A percentile compares a stretch with the other conserved stretches of the same genome.
phyloP scores from a whole-genome alignment of 805 yeast species.

The Jamesozyma jinghongensis region DNA sequence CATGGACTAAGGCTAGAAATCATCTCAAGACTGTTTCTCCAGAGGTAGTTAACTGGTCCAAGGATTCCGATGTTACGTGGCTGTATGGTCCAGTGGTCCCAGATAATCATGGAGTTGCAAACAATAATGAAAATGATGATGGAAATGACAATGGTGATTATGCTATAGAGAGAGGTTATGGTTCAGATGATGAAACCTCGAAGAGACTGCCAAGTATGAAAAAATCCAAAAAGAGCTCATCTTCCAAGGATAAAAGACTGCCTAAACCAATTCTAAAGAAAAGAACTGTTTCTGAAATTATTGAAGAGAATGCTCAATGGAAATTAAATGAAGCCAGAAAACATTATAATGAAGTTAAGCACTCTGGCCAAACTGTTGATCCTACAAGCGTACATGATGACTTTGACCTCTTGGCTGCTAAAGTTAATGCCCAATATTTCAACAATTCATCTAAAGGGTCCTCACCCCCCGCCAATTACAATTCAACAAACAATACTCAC shows the following conservation, averaged over 20 bases:
- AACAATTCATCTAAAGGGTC: background rate
- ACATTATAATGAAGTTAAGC: constrained; percentile 38
- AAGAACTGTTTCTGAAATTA: constrained; percentile 74
- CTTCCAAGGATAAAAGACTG: constrained; percentile 10
- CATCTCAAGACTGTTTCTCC: constrained; percentile 78
- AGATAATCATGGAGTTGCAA: constrained; percentile 6
- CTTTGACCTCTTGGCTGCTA: constrained; percentile 29
- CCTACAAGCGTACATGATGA: constrained; percentile 26
- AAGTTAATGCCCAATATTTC: constrained; percentile 30
- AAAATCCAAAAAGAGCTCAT: constrained; percentile 1
- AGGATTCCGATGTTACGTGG: constrained; percentile 97
- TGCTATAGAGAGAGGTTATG: constrained; percentile 26
- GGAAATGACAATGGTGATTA: constrained; percentile 1
- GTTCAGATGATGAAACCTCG: constrained; percentile 33
- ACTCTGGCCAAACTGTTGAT: constrained; percentile 19
- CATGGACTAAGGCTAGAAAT: constrained; percentile 90
- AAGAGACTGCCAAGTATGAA: constrained; percentile 20
- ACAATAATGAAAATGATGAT: constrained; percentile 2
- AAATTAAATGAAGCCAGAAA: constrained; percentile 45
- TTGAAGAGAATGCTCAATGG: constrained; percentile 32
- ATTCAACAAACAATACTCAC: background rate
- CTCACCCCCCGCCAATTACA: background rate
- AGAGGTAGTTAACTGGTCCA: constrained; percentile 88
- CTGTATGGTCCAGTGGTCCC: constrained; percentile 73
- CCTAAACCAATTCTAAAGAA: constrained; percentile 84